Evolutionary conservation across 805 yeast genomes (phyloP), one percentile per base, ranked within the genome.

Genomic region (Yamadazyma phyllophila): DNA sequence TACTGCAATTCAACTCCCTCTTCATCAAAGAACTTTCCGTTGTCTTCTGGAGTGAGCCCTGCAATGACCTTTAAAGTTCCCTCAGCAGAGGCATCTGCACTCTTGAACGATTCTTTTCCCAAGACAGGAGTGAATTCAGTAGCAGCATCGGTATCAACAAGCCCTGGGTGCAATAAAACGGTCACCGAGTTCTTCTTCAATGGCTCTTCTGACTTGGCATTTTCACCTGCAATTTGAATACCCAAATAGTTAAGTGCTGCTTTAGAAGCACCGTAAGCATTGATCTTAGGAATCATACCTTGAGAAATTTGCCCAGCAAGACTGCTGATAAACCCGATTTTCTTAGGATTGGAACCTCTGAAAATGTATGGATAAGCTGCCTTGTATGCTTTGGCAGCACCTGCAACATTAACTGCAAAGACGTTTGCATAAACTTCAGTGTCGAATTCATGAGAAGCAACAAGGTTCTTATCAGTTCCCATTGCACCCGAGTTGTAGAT

Each of bases 201-300:
- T 1, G 53, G 59, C 15, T 66, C 66, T 3, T 39, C 44, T 3
- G 35, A 26, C n/a, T 12, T 24, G 4, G 27, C 27, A 34, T 44
- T 33, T 36, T 50, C 73, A 17, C 15, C 14, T 26, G 63, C 51
- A 32, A 70, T 41, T 31, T 60, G 60, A 32, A 49, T 56, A 10
- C 54, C 54, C 12, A 61, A 47, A 52, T 55, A 62, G 53, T 67
- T 68, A 15, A 67, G 41, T 1, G 69, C 70, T 2, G 69, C 66
- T 48, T 72, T 71, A 6, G 75, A 68, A 6, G 59, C 57, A 12
- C 65, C 66, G 46, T 69, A 69, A 8, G 64, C 57, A 30, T 30
- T 35, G 24, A 10, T 9, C 13, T 26, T 15, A 2, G 16, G 29
- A 42, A 39, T 30, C 9, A 34, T 30, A 2, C 34, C 43, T 16